Conservation (phyloP, 1,284 basidiomycete species). For the Microbotryum lychnidis-dioicae region DNA sequence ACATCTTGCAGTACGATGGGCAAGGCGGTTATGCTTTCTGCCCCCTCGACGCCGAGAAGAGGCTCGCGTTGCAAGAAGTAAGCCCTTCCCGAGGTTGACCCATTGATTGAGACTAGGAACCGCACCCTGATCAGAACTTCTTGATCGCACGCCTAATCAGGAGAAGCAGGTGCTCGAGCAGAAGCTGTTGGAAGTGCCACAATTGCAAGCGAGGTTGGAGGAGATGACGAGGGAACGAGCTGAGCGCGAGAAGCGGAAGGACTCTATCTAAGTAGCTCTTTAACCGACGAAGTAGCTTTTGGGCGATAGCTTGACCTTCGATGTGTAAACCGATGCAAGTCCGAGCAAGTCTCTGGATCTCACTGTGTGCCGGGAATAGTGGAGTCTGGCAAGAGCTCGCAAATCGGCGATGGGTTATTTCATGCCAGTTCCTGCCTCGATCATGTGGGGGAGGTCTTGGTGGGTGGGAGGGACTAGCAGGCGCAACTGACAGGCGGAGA, state of each 20-base stretch:
- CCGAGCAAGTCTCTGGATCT: no score
- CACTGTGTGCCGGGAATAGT: no score
- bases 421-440: no score
- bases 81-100: neutral
- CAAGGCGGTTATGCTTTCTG: slow-evolving; percentile 57
- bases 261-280: neutral
- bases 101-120: slow-evolving; percentile 41
- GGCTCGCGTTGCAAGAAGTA: slow-evolving; percentile 73
- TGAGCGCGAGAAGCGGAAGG: slow-evolving; percentile 22
- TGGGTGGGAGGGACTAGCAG: no score
- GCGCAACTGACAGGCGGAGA: no score
- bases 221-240: slow-evolving; percentile 49
- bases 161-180: slow-evolving; percentile 37
- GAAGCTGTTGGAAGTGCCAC: slow-evolving; percentile 53
- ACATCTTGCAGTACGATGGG: slow-evolving; percentile 58
- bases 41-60: slow-evolving; percentile 80
- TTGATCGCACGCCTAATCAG: neutral
- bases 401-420: no score
- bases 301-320: no score
- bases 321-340: no score
- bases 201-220: slow-evolving; percentile 65
- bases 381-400: no score
- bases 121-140: neutral
- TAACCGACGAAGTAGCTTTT: no score
- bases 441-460: no score